Base-by-base conservation (phyloP, 176 grass and related monocot genomes). In the Aegilops umbellulata region DNA sequence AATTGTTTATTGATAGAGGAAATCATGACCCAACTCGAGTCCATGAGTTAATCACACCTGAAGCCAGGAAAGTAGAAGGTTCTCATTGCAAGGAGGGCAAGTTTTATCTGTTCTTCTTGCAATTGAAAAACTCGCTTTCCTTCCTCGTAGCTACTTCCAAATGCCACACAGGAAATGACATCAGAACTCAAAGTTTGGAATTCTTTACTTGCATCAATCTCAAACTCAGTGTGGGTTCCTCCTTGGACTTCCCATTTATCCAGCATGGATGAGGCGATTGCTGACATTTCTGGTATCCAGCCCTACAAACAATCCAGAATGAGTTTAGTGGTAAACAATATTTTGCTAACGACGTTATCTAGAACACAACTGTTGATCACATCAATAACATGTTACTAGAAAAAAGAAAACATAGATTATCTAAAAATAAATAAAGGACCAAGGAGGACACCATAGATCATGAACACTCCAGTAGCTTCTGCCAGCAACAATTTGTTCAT, bases 31-130 rank as follows among this genome's bases (percentile, higher is more conserved):
- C 20, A 72, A 71, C 41, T 72, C 2, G 22, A 39, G 68, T 42
- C 10, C 13, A 24, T 42, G 36, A 73, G 11, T 44, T 10, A 85
- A 44, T 60, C 46, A 81, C 65, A 94, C 95, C 92, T 94, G 79
- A 97, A 97, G 38, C 90, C 95, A 86, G 92, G 95, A n/a, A 80
- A 61, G 32, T 97, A 95, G 4, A 97, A 51, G 78, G 77, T 94
- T 69, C 92, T 83, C 38, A 95, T 9, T 91, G 95, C 95, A 76
- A 93, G 86, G 81, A 84, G 60, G 69, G 80, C 88, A 58, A 97
- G 90, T 38, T 23, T 44, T 51, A 65, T 80, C 67, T 94, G 95
- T 38, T 97, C 84, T 20, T 95, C 79, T 47, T 94, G 95, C 86
- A 97, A 80, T 81, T 91, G 60, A 74, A 97, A n/a, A n/a, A n/a